A percentile compares a stretch with the other conserved stretches of the same genome.
These are phyloP conservation scores for Saccharum officinarum DNA, from an alignment of 176 grass and related monocot genomes.

Conservation along the genomic window DNA sequence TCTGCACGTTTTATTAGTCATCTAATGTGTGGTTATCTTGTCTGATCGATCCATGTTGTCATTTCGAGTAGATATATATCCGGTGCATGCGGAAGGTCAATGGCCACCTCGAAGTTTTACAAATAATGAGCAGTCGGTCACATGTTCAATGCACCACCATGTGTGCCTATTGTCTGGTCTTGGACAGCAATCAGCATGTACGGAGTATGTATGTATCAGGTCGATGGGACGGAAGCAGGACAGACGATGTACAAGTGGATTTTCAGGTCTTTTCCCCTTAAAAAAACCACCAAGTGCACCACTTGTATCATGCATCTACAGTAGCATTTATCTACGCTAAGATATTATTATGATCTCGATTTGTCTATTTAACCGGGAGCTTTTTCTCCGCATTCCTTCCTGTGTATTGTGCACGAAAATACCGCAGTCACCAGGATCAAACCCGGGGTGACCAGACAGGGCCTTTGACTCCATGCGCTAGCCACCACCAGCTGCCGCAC, in stretches of 20 bases:
- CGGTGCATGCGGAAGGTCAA: not conserved
- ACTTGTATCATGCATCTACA: not conserved
- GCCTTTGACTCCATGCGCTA: no score
- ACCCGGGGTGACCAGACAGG: no score
- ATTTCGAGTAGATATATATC: not conserved
- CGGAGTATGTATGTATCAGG: not conserved
- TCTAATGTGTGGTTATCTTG: not conserved
- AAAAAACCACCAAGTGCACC: not conserved
- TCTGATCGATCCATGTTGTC: not conserved
- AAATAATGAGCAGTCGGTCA: no score
- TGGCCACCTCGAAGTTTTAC: not conserved
- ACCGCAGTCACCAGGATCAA: no score
- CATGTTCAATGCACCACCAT: not conserved
- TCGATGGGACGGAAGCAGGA: not conserved
- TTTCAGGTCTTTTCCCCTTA: not conserved
- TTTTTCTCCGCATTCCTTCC: no score
- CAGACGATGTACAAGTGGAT: no score
- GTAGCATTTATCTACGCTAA: no score
- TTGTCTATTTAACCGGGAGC: no score
- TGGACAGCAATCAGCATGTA: not conserved
- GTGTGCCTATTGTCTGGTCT: not conserved
- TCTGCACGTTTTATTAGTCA: not conserved
- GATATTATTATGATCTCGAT: no score
- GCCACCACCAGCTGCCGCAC: no score
- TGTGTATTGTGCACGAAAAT: no score